Evolutionary conservation across 768 basidiomycete species (phyloP), one percentile per base, ranked within the genome.

Genomic region (Lactarius akahatsu): DNA sequence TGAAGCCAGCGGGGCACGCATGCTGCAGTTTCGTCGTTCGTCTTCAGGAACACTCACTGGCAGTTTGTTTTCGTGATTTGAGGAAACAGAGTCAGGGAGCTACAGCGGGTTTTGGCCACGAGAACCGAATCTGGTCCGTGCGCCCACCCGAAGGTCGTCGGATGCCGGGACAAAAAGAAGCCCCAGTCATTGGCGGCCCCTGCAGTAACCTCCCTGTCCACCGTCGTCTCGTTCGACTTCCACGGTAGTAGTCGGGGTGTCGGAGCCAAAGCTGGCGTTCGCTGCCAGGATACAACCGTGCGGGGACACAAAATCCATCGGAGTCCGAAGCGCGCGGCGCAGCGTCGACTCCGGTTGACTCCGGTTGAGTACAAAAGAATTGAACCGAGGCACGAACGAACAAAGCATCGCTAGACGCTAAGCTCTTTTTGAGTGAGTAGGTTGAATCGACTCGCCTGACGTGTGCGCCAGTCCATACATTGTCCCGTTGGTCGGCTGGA

Each of bases 361-460:
- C 36, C 45, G 45, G 47, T 26, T 52, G 50, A 52, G n/a, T 26
- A 52, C 50, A 52, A 52, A 50, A 52, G 50, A 26, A 52, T 28
- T 26, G 50, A 26, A 52, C 11, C 26, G 26, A 52, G 50, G 23
- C 26, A 9, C 50, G 50, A 52, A 52, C 50, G 23, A 10, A 52
- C 50, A 52, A 52, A 52, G 10, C 47, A 23, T 3, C 2, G 4
- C 15, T 52, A 26, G 50, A 13, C 50, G n/a, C 23, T 52, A 6
- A 28, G 23, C 50, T 52, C 9, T 11, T 47, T 4, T 26, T 11
- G 9, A 38, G 36, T 18, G 41, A 40, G 41, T 41, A 16, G 41
- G 41, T 41, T 38, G 36, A 38, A 1, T 38, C 3, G 4, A 38
- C 36, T 38, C 18, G 41, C 6, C 16, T 18, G 16, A 18, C 16